Conservation (phyloP, 1,139 yeast genomes). For the Nakaseomyces nivariensis region DNA sequence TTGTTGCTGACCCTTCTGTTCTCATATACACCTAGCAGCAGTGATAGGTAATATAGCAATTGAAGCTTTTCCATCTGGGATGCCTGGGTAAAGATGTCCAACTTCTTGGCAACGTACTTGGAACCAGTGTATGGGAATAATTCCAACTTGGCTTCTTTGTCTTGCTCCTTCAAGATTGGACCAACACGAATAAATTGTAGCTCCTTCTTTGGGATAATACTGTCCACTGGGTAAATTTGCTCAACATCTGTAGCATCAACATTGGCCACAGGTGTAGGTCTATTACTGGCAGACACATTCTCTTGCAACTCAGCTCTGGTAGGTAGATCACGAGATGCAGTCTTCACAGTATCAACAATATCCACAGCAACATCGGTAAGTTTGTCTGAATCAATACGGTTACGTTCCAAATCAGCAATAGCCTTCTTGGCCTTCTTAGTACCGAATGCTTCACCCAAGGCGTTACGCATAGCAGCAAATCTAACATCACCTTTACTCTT, state of each 20-base stretch:
- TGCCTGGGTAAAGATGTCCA: slow-evolving; percentile 35
- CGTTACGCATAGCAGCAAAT: slow-evolving; percentile 54
- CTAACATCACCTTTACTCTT: slow-evolving; percentile 44
- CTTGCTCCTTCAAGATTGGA: slow-evolving; percentile 42
- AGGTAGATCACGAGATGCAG: slow-evolving; percentile 64
- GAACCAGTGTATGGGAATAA: slow-evolving; percentile 55
- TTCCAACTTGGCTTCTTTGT: slow-evolving; percentile 40
- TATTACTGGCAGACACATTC: slow-evolving; percentile 42
- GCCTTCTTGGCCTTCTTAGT: slow-evolving; percentile 93
- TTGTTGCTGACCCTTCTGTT: slow-evolving; percentile 59
- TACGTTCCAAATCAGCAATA: slow-evolving; percentile 67
- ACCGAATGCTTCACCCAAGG: slow-evolving; percentile 93
- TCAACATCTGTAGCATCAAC: slow-evolving; percentile 70
- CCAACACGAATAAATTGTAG: slow-evolving; percentile 55
- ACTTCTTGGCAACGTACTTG: slow-evolving; percentile 42
- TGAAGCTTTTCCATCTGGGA: slow-evolving; percentile 52
- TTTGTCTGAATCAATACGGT: slow-evolving; percentile 76
- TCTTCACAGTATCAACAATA: slow-evolving; percentile 70
- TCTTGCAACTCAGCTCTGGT: slow-evolving; percentile 48
- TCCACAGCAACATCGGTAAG: slow-evolving; percentile 67
- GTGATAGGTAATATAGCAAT: slow-evolving; percentile 65
- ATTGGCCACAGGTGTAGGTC: slow-evolving; percentile 78
- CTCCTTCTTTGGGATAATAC: slow-evolving; percentile 61
- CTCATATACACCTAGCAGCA: slow-evolving; percentile 69
- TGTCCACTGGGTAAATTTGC: slow-evolving; percentile 67